Conservation (phyloP, 495 filamentous ascomycete genomes). For the Aspergillus taichungensis region DNA sequence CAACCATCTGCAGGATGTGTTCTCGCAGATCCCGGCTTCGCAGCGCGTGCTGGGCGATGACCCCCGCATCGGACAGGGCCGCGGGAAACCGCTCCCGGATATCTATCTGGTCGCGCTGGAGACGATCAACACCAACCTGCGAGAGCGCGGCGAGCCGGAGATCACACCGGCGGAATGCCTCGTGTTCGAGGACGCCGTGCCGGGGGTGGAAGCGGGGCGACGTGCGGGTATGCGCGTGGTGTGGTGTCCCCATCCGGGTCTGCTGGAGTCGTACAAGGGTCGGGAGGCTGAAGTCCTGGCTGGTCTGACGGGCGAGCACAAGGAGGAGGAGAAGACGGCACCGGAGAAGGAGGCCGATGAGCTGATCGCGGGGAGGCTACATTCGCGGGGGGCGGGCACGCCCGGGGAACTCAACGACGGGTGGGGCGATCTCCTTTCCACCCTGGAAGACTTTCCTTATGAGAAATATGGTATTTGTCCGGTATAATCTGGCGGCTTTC, state of each 20-base stretch:
- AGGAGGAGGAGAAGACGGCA: constrained; percentile 41
- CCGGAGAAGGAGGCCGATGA: constrained; percentile 37
- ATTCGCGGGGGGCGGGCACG: constrained; percentile 24
- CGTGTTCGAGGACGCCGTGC: constrained; percentile 93
- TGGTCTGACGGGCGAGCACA: constrained; percentile 62
- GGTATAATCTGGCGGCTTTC: background rate
- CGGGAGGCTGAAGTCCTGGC: constrained; percentile 78
- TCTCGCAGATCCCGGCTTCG: constrained; percentile 57
- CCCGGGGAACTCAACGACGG: constrained; percentile 57
- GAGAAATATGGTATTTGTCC: constrained; percentile 55
- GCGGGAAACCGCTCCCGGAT: constrained; percentile 90
- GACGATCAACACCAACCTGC: constrained; percentile 67
- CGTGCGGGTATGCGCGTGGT: constrained; percentile 92
- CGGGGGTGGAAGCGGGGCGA: constrained; percentile 83
- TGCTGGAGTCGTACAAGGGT: constrained; percentile 66
- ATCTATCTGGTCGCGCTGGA: constrained; percentile 86
- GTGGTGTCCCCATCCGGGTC: constrained; percentile 80
- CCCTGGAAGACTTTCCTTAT: constrained; percentile 65
- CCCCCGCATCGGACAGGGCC: constrained; percentile 61
- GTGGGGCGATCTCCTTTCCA: constrained; percentile 55
- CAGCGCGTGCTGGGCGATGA: constrained; percentile 83
- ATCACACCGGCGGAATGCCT: constrained; percentile 82
- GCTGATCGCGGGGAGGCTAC: constrained; percentile 35
- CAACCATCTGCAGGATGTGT: constrained; percentile 59
- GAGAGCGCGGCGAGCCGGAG: constrained; percentile 49